phyloP scores from a whole-genome alignment of 2,329 filamentous ascomycete species.

The Colletotrichum karsti region DNA sequence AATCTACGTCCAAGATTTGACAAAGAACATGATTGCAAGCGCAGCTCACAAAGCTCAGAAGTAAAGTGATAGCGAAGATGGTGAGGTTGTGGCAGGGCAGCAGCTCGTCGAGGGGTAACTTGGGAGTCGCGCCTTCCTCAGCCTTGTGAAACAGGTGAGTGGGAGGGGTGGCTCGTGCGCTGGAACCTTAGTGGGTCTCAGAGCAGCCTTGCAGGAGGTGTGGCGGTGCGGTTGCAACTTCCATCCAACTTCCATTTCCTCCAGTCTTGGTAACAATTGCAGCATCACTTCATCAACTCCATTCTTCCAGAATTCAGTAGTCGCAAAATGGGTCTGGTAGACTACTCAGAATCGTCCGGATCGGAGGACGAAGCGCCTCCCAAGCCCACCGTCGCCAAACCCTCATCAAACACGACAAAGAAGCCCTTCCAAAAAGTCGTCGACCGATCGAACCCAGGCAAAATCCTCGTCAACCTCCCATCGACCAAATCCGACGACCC shows the following conservation, averaged over 20 bases:
- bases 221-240: conserved; percentile 10
- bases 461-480: conserved; percentile 84
- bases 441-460: conserved; percentile 81
- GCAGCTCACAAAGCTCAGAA: conserved; percentile 21
- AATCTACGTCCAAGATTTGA: neutral
- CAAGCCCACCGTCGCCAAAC: conserved; percentile 39
- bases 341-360: conserved; percentile 85
- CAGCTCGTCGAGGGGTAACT: conserved; percentile 14
- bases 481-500: conserved; percentile 48
- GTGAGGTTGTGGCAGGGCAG: neutral
- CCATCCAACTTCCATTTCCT: conserved; percentile 29
- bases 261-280: neutral
- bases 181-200: neutral
- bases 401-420: conserved; percentile 45
- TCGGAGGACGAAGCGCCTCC: conserved; percentile 54
- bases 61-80: neutral
- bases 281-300: neutral
- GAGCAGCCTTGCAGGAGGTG: conserved; percentile 14
- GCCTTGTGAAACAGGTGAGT: conserved; percentile 30
- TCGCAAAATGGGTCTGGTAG: conserved; percentile 77
- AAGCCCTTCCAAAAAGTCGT: conserved; percentile 81
- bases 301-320: neutral
- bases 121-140: conserved; percentile 17
- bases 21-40: conserved; percentile 27
- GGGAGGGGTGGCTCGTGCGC: conserved; percentile 14